phyloP scores from a whole-genome alignment of 495 filamentous ascomycete species.

The Podospora appendiculata region DNA sequence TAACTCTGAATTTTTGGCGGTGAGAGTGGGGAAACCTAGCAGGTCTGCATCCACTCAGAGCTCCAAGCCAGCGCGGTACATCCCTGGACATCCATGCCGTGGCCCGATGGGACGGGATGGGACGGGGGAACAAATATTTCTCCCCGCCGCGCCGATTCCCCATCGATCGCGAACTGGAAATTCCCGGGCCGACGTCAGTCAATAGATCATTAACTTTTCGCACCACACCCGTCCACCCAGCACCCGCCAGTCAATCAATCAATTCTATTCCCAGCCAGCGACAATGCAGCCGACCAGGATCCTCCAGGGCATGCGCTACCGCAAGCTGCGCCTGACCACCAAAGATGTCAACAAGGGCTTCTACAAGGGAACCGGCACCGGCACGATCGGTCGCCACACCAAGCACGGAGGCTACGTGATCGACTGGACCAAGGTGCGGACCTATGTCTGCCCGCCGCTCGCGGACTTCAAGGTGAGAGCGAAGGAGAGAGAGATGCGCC shows the following conservation, averaged over 20 bases:
- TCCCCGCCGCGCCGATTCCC: background rate
- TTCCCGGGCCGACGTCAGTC: background rate
- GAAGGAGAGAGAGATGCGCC: background rate
- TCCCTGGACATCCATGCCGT: background rate
- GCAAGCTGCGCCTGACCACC: conserved; percentile 71
- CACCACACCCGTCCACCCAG: background rate
- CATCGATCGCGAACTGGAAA: background rate
- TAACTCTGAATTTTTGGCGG: conserved; percentile 20
- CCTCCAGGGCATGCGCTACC: conserved; percentile 52
- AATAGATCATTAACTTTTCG: no score
- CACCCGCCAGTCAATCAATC: background rate
- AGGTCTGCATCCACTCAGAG: background rate
- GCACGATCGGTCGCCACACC: conserved; percentile 78
- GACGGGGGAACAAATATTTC: background rate
- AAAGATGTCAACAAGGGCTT: conserved; percentile 88
- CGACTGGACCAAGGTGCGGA: conserved; percentile 80
- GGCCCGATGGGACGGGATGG: background rate
- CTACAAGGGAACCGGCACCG: conserved; percentile 92
- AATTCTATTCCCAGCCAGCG: background rate
- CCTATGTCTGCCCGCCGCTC: conserved; percentile 73
- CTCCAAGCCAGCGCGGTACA: no score
- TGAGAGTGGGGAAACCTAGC: conserved; percentile 11
- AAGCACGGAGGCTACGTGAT: conserved; percentile 78
- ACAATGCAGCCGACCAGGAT: conserved; percentile 61
- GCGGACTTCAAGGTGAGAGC: conserved; percentile 61